These are phyloP conservation scores for Eucalyptus marginata DNA, from an alignment of 345 rosid species.

Conservation along the genomic window DNA sequence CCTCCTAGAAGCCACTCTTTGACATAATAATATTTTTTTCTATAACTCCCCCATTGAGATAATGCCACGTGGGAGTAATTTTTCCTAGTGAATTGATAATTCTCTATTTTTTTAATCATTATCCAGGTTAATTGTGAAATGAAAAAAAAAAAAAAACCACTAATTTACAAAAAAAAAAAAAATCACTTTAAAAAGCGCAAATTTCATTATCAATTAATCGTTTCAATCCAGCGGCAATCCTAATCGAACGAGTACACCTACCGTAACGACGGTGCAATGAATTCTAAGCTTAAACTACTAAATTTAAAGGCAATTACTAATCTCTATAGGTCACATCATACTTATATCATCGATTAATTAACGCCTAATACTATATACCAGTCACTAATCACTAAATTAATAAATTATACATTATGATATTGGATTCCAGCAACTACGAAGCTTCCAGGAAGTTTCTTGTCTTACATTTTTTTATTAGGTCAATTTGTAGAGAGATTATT, in stretches of 20 bases:
- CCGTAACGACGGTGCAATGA: neutral
- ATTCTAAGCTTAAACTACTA: neutral
- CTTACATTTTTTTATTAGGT: neutral
- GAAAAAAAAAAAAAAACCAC: neutral
- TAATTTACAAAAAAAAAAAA: neutral
- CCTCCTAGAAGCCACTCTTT: neutral
- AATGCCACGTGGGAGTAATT: neutral
- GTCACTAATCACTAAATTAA: neutral
- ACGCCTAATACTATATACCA: neutral
- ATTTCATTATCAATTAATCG: neutral
- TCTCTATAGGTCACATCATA: neutral
- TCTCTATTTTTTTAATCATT: neutral
- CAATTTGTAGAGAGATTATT: neutral
- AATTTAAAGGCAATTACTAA: neutral
- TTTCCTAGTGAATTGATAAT: neutral
- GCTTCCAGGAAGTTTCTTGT: neutral
- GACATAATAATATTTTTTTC: neutral
- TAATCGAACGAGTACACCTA: neutral
- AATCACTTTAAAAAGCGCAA: neutral
- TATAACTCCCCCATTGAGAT: neutral
- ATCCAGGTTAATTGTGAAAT: neutral
- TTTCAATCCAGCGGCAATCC: neutral
- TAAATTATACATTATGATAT: neutral
- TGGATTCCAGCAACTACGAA: neutral
- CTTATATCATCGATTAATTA: neutral